phyloP scores from a whole-genome alignment of 768 basidiomycete genomes.

The Pulveroboletus sp. region DNA sequence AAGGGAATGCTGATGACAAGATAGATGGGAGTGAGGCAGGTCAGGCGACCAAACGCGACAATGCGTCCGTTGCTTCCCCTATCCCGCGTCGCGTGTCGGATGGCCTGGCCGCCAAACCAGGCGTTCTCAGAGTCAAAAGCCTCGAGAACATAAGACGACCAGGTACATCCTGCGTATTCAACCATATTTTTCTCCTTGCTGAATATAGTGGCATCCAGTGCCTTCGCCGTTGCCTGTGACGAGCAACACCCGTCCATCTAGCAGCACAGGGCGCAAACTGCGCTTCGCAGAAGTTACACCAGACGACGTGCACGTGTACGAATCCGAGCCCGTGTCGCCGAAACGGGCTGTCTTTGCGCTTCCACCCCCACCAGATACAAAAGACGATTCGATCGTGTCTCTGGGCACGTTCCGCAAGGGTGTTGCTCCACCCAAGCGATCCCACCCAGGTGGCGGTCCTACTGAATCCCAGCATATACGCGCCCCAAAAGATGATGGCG shows the following conservation, averaged over 20 bases:
- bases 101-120: constrained; percentile 18
- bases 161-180: constrained; percentile 7
- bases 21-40: neutral
- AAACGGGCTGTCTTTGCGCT: constrained; percentile 52
- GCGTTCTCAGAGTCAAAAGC: constrained; percentile 29
- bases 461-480: neutral
- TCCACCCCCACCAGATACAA: constrained; percentile 35
- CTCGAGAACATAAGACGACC: constrained; percentile 25
- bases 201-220: constrained; percentile 21
- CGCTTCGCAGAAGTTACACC: constrained; percentile 76
- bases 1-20: neutral
- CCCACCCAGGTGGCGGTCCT: constrained; percentile 1
- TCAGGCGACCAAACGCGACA: neutral
- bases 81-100: constrained; percentile 6
- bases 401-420: constrained; percentile 37
- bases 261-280: constrained; percentile 49
- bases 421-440: constrained; percentile 10
- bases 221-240: constrained; percentile 44
- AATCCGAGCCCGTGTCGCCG: constrained; percentile 79
- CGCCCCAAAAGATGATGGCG: constrained; percentile 7
- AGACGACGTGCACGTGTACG: constrained; percentile 77
- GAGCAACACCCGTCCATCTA: constrained; percentile 56
- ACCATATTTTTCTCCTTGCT: neutral
- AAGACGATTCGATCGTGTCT: constrained; percentile 30
- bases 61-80: constrained; percentile 7